Evolutionary conservation across 306 rosid species (phyloP).

Genomic region (Castanea mollissima): DNA sequence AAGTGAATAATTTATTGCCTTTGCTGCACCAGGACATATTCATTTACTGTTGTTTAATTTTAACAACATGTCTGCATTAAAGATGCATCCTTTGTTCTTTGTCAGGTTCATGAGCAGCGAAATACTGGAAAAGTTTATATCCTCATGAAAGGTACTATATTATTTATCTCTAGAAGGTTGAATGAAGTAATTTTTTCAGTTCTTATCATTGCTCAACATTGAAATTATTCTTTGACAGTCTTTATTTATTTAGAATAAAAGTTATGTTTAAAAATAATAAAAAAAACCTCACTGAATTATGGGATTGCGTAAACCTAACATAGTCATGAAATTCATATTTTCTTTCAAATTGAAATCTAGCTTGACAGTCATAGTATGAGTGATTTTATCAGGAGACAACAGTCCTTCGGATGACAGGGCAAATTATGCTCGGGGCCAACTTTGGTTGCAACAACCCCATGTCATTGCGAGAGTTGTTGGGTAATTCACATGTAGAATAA

Average conservation of each 20-base stretch:
- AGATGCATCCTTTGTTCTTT: background rate
- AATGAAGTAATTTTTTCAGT: too few relatives aligned
- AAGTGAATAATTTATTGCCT: background rate
- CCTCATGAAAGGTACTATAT: conserved; percentile 74
- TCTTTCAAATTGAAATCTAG: background rate
- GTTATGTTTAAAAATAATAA: too few relatives aligned
- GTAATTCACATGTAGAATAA: conserved; percentile 25
- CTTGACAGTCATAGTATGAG: background rate
- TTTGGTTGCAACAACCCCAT: conserved; percentile 65
- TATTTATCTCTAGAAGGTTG: too few relatives aligned
- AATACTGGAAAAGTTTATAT: conserved; percentile 47
- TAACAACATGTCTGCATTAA: background rate
- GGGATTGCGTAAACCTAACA: background rate
- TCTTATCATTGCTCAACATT: background rate
- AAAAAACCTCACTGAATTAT: background rate
- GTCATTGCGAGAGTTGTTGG: conserved; percentile 76
- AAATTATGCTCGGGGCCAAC: conserved; percentile 61
- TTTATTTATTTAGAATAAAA: too few relatives aligned
- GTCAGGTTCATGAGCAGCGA: conserved; percentile 60
- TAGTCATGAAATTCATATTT: background rate
- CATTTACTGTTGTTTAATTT: background rate
- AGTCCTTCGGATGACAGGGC: conserved; percentile 48
- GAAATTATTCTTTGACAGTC: background rate
- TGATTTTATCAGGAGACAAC: conserved; percentile 57
- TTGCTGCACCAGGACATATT: background rate